Evolutionary conservation across 129 eudicot species (phyloP).

Genomic region (Tagetes erecta): DNA sequence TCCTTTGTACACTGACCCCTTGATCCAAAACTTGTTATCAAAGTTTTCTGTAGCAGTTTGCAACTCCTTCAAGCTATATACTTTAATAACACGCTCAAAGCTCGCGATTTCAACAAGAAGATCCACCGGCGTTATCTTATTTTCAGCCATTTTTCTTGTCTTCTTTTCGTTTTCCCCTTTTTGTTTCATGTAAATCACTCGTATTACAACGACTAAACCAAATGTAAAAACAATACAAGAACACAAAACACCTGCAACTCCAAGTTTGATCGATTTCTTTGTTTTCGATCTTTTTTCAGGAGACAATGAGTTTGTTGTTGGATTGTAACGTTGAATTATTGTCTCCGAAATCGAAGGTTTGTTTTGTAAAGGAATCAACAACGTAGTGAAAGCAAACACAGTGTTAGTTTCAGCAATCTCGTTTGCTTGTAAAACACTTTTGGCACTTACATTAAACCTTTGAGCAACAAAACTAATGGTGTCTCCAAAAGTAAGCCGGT

Average conservation of each 20-base stretch:
- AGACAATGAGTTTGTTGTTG: conserved; percentile 16
- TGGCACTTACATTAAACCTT: conserved; percentile 41
- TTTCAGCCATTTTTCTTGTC: not conserved
- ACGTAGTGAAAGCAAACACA: conserved; percentile 56
- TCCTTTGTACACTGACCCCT: conserved; percentile 59
- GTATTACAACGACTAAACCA: conserved; percentile 18
- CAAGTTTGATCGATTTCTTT: conserved; percentile 18
- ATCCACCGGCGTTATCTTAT: conserved; percentile 28
- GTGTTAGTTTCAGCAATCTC: conserved; percentile 28
- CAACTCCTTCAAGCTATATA: conserved; percentile 46
- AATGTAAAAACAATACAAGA: conserved; percentile 26
- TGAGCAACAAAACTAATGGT: conserved; percentile 23
- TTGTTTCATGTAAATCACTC: conserved; percentile 27
- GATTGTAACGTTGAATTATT: conserved; percentile 11
- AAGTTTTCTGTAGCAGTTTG: conserved; percentile 59
- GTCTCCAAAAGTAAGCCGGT: conserved; percentile 39
- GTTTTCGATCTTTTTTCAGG: conserved; percentile 24
- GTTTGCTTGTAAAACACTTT: conserved; percentile 46
- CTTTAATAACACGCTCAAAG: conserved; percentile 45
- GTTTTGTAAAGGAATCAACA: conserved; percentile 50
- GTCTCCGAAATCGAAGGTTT: conserved; percentile 45
- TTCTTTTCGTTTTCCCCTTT: conserved; percentile 1
- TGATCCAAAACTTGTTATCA: conserved; percentile 34
- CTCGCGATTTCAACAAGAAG: conserved; percentile 55
- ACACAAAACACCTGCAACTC: conserved; percentile 27